Conservation (phyloP, 2,329 filamentous ascomycete genomes). For the Alternaria triticina region DNA sequence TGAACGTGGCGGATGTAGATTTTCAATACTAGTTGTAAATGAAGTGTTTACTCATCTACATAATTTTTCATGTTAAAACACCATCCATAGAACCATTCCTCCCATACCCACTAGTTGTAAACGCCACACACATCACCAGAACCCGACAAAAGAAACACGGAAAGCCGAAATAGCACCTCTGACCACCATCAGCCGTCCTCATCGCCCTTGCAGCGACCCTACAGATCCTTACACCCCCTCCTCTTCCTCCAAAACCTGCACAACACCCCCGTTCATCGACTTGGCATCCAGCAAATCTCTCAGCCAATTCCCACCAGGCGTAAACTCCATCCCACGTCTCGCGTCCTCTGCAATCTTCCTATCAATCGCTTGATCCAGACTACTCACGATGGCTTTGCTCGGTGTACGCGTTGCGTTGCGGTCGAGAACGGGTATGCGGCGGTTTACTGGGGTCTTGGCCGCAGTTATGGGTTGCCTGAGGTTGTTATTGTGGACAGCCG, state of each 20-base stretch:
- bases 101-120: background rate
- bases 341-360: slow-evolving; percentile 30
- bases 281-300: slow-evolving; percentile 17
- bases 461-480: background rate
- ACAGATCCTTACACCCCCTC: background rate
- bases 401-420: slow-evolving; percentile 27
- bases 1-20: background rate
- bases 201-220: background rate
- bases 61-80: background rate
- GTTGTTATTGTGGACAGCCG: background rate
- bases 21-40: accelerated
- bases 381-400: slow-evolving; percentile 27
- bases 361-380: slow-evolving; percentile 35
- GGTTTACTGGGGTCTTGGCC: background rate
- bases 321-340: slow-evolving; percentile 16
- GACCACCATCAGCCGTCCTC: accelerated
- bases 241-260: background rate
- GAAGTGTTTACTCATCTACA: background rate
- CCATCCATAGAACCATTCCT: too few species aligned
- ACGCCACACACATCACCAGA: background rate
- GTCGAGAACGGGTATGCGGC: slow-evolving; percentile 7
- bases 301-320: slow-evolving; percentile 17
- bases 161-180: background rate
- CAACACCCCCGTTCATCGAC: background rate
- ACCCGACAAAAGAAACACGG: background rate